Evolutionary conservation across 108 stramenopile genomes (phyloP), one percentile per base, ranked within the genome.

Genomic region (Hondaea fermentalgiana): DNA sequence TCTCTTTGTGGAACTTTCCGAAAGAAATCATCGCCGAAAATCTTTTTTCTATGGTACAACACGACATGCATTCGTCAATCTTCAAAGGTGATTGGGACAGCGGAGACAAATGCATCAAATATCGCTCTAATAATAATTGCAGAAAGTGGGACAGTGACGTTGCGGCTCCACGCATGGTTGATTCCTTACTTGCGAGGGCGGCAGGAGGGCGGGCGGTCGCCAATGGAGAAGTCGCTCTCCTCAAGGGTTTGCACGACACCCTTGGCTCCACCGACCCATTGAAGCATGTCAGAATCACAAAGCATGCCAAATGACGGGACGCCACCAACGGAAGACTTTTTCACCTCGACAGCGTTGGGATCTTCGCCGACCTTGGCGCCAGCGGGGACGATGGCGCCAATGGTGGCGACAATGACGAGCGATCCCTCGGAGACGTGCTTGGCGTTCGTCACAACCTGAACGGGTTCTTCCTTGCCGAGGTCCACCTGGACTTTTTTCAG

Each of bases 221-320:
- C 96, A 59, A 95, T 58, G 5, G 58, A 90, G 72, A 91, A 92
- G 64, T 69, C 64, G 4, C 91, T 88, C 4, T 95, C 95, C 5
- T 95, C 94, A 29, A 98, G 92, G 59, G 93, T 93, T 2, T 92
- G 95, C 47, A 96, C 96, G 43, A 97, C 94, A 10, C 96, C 96
- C 17, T 88, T 88, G 29, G 92, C 91, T 1, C 96, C 96, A 6
- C 94, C 94, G 5, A 90, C 88, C 97, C 97, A 98, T 10, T 95
- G 96, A 55, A 98, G 88, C 96, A 98, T 97, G 55, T 72, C 88
- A 4, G 93, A 91, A 91, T 97, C 96, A 88, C 97, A 98, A n/a
- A 98, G 89, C 95, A 98, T 97, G 5, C 97, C 97, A 60, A 96
- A 95, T 42, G 92, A 93, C 43, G 92, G 64, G 5, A 91, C 88